Evolutionary conservation across 176 grass and related monocot genomes (phyloP).

Genomic region (Oryza meyeriana): DNA sequence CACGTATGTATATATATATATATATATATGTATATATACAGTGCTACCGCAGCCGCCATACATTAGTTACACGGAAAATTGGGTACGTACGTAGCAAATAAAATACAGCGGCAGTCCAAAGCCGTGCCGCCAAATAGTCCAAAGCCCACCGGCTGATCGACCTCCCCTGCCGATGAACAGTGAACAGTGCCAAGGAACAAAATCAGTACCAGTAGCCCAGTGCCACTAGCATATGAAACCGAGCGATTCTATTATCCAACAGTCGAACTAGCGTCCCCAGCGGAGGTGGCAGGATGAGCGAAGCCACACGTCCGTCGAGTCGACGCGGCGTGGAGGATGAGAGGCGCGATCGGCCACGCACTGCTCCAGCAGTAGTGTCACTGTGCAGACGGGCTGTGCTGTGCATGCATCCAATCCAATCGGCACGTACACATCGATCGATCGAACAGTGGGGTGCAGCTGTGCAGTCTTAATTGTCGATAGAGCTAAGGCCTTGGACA

Average conservation of each 20-base stretch:
- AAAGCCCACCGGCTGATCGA: background rate
- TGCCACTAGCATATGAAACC: background rate
- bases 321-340: background rate
- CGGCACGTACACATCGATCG: background rate
- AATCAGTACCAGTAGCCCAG: background rate
- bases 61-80: background rate
- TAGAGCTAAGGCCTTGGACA: background rate
- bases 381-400: background rate
- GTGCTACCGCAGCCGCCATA: background rate
- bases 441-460: constrained; percentile 20
- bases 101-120: background rate
- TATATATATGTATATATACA: background rate
- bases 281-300: background rate
- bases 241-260: background rate
- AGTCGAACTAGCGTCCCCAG: background rate
- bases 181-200: background rate
- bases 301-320: background rate
- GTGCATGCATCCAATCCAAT: constrained; percentile 14
- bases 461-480: background rate
- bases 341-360: background rate
- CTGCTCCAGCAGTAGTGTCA: background rate
- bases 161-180: background rate
- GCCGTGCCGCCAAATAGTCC: background rate
- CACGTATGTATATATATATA: too few relatives aligned
- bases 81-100: background rate